Evolutionary conservation across 208 protist species (phyloP), one percentile per base, ranked within the genome.

Genomic region (Leishmania braziliensis): DNA sequence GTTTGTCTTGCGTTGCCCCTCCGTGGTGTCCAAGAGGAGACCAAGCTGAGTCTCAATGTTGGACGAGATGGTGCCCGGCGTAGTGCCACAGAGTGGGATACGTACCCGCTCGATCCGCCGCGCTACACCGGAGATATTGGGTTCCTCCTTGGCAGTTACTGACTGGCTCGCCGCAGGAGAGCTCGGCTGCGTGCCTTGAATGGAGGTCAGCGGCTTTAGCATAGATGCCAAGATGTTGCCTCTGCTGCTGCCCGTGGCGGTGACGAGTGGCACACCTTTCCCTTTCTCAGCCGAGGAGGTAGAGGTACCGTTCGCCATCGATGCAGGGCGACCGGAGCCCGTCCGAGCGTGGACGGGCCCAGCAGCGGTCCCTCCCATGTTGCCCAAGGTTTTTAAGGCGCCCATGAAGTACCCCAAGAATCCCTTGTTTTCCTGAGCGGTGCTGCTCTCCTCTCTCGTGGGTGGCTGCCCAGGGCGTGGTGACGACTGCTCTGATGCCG

Each of bases 81-180:
- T 86, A 68, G 77, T 85, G 72, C 88, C 88, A 73, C 82, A 75
- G 36, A 91, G 78, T 0, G 85, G 83, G 18, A 91, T 89, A 68
- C 69, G 75, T 51, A 75, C 39, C 69, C 71, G 66, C 78, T 86
- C 83, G 75, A 74, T 73, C 20, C 46, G 68, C 18, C 29, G 63
- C n/a, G 75, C 80, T 54, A 56, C 62, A 58, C 68, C 75, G 20
- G 46, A 23, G 6, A 51, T 23, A 23, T 23, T 60, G 14, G 36
- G 3, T n/a, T 78, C 62, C 69, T 73, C 76, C 43, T 62, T 75
- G 43, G 16, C 66, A n/a, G 53, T n/a, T 8, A 53, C 23, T 5
- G 75, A 23, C 6, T 20, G 46, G 14, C 69, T 80, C 43, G 46
- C 29, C 10, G n/a, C 2, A 12, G 46, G 62, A 58, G 56, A 71